Conservation (phyloP, 2,329 filamentous ascomycete genomes). For the Bertia moriformis region DNA sequence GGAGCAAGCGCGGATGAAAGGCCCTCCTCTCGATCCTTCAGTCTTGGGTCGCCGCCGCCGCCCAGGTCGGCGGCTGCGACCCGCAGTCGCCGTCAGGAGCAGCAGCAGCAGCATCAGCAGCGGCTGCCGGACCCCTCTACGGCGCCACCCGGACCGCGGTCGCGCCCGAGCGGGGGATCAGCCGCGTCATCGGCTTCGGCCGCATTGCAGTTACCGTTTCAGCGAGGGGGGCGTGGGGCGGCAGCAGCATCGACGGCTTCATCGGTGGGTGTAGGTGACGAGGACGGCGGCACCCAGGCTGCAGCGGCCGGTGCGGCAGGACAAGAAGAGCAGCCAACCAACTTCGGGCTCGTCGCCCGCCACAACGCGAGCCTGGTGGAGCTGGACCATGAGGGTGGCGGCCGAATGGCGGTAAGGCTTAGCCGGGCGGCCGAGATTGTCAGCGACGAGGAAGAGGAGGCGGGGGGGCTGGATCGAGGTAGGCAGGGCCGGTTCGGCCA, state of each 20-base stretch:
- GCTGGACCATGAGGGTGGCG: constrained; percentile 19
- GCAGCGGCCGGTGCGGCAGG: constrained; percentile 9
- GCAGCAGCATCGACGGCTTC: constrained; percentile 30
- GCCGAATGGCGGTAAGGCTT: no score
- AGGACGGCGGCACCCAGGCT: constrained; percentile 27
- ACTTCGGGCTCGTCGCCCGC: constrained; percentile 40
- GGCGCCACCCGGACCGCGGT: no score
- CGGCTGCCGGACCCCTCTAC: no score
- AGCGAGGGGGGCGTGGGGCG: constrained; percentile 29
- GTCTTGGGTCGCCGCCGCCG: constrained; percentile 10
- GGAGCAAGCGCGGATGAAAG: constrained; percentile 12
- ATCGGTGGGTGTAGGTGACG: constrained; percentile 26
- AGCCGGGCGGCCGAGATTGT: constrained; percentile 43
- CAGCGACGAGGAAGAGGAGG: constrained; percentile 17
- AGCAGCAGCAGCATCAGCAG: no score
- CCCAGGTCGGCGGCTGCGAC: constrained; percentile 2
- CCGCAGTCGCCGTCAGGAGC: constrained; percentile 3
- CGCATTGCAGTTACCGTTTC: constrained; percentile 34
- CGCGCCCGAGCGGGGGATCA: constrained; percentile 6
- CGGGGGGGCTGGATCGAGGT: background rate
- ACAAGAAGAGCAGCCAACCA: constrained; percentile 26
- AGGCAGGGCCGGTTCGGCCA: no score
- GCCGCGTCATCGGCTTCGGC: constrained; percentile 10
- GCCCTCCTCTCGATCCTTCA: no score
- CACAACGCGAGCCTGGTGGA: constrained; percentile 41